Conservation (phyloP, 129 eudicot species). For the Scalesia atractyloides region DNA sequence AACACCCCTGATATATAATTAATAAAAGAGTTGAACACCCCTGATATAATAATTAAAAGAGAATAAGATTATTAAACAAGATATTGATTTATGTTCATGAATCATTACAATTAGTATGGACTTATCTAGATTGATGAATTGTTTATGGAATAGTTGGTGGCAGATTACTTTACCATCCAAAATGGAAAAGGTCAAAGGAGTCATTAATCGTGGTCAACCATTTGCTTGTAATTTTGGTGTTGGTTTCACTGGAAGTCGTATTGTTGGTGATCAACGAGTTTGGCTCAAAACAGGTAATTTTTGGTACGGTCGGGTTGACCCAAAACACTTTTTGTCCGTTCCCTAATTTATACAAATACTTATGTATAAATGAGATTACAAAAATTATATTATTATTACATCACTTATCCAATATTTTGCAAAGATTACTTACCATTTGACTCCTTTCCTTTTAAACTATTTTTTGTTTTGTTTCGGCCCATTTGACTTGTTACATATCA, state of each 20-base stretch:
- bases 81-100: not conserved
- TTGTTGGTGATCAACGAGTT: not conserved
- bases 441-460: not conserved
- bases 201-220: not conserved
- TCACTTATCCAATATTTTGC: not conserved
- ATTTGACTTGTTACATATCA: not conserved
- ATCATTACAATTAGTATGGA: not conserved
- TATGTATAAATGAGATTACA: not conserved
- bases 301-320: not conserved
- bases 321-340: not conserved
- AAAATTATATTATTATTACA: not conserved
- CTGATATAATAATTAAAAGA: too few relatives aligned
- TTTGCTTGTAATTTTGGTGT: too few relatives aligned
- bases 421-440: not conserved
- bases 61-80: too few relatives aligned
- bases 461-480: not conserved
- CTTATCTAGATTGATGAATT: conserved; percentile 4
- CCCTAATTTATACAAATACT: not conserved
- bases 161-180: not conserved
- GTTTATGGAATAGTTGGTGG: not conserved
- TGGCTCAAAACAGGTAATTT: not conserved
- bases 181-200: conserved; percentile 13
- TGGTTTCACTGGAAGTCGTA: too few relatives aligned
- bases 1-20: too few relatives aligned
- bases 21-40: too few relatives aligned